Evolutionary conservation across 805 yeast genomes (phyloP), one percentile per base, ranked within the genome.

Genomic region (Barnettozyma siamensis): DNA sequence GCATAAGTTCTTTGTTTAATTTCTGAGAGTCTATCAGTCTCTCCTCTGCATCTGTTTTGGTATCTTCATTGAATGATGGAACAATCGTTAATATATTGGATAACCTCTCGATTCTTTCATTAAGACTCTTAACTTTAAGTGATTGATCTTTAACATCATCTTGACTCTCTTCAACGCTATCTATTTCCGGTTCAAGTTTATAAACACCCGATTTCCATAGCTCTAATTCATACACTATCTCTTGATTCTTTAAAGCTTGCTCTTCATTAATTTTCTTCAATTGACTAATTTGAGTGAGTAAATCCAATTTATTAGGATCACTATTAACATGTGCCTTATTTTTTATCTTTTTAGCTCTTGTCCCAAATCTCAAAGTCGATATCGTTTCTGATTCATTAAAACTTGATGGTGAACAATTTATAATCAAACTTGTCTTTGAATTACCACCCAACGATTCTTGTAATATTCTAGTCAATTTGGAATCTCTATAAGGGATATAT

Each of bases 371-470:
- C 42, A 88, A 62, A 0, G 89, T 79, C 5, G 88, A 78, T 6
- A 84, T 44, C 0, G 94, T 83, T 52, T 85, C 93, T 15, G 63
- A 58, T 38, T 70, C 77, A 50, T 85, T 76, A 26, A 60, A 55
- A 3, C 65, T 54, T 0, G 82, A 67, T 0, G 87, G 83, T 0
- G 93, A 83, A 47, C 93, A 83, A 48, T 81, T 82, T 31, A 86
- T 70, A 15, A 88, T 75, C 36, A 87, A 64, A 2, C 84, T 73
- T 0, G 94, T 88, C 38, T 88, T 67, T 3, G 89, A 78, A 58
- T 87, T 86, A 1, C 95, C 95, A 6, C 94, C 93, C 18, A 87
- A 63, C 0, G 91, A 78, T 49, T 83, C 88, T 55, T 83, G 89
- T 27, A 87, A 61, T 12, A 88, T 78, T 46, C 91, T 68, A 0